These are phyloP conservation scores for Triticum urartu DNA, from an alignment of 176 grass and related monocot species.

Conservation along the genomic window DNA sequence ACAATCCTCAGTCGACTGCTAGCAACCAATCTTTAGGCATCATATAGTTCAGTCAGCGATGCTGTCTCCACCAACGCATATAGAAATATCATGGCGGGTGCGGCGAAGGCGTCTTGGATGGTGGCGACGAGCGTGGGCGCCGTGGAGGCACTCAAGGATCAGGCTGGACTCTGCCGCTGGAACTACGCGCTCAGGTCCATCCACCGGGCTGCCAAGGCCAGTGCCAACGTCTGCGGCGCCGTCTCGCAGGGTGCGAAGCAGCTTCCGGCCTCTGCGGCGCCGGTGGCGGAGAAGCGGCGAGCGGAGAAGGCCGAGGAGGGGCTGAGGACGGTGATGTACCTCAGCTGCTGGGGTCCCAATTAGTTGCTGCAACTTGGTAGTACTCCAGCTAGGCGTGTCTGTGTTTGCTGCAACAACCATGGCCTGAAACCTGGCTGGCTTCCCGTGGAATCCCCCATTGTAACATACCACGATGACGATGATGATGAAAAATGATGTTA, in stretches of 20 bases:
- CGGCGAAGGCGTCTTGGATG: conserved; percentile 35
- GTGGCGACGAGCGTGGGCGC: conserved; percentile 46
- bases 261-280: background rate
- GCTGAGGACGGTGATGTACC: conserved; percentile 60
- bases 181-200: conserved; percentile 54
- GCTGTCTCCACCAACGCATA: background rate
- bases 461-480: background rate
- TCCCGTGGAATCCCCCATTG: background rate
- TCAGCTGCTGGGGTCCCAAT: conserved; percentile 60
- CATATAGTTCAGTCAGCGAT: background rate
- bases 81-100: background rate
- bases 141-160: conserved; percentile 65
- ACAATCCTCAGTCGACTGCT: no score
- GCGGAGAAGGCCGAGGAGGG: conserved; percentile 49
- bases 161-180: conserved; percentile 63
- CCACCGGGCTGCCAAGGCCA: conserved; percentile 28
- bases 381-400: background rate
- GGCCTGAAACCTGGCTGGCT: background rate
- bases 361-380: background rate
- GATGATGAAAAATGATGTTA: background rate
- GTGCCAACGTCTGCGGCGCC: background rate
- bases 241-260: conserved; percentile 25
- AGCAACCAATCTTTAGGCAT: background rate
- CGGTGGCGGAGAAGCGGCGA: background rate
- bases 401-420: background rate